Evolutionary conservation across 1,139 yeast species (phyloP).

Genomic region (Suhomyces ambrosiae): DNA sequence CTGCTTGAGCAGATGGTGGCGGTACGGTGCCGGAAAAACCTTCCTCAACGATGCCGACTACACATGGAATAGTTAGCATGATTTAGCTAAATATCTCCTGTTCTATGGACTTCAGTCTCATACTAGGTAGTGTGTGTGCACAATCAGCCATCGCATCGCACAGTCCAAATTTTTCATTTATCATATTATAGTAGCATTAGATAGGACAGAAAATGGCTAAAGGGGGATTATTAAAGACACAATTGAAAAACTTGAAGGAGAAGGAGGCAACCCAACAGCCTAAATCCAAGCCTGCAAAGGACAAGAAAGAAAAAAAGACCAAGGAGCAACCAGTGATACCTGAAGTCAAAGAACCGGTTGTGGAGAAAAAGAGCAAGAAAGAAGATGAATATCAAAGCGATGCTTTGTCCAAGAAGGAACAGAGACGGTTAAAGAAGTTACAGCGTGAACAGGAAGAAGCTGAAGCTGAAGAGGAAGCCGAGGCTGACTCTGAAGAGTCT

Average conservation of each 20-base stretch:
- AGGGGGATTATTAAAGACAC: slow-evolving; percentile 36
- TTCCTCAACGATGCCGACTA: slow-evolving; percentile 43
- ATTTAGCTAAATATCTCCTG: background rate
- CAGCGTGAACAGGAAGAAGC: slow-evolving; percentile 21
- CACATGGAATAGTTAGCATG: slow-evolving; percentile 9
- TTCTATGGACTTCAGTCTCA: background rate
- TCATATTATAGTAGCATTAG: background rate
- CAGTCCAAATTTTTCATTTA: slow-evolving; percentile 11
- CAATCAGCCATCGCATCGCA: slow-evolving; percentile 13
- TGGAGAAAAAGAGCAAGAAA: slow-evolving; percentile 11
- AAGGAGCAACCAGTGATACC: slow-evolving; percentile 12
- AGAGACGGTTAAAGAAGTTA: slow-evolving; percentile 61
- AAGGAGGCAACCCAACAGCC: slow-evolving; percentile 30
- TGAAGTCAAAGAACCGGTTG: slow-evolving; percentile 8
- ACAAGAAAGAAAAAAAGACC: slow-evolving; percentile 10
- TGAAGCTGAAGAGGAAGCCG: slow-evolving; percentile 31
- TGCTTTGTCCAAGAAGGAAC: slow-evolving; percentile 61
- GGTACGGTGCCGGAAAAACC: slow-evolving; percentile 58
- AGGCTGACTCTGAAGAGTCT: slow-evolving; percentile 29
- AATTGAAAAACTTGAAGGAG: slow-evolving; percentile 36
- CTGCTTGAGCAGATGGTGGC: slow-evolving; percentile 89
- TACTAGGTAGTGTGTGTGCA: slow-evolving; percentile 11
- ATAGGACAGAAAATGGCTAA: slow-evolving; percentile 29
- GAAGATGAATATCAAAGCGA: slow-evolving; percentile 46
- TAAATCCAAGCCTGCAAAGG: slow-evolving; percentile 25